Evolutionary conservation across 1,284 basidiomycete species (phyloP).

Genomic region (Naganishia liquefaciens): DNA sequence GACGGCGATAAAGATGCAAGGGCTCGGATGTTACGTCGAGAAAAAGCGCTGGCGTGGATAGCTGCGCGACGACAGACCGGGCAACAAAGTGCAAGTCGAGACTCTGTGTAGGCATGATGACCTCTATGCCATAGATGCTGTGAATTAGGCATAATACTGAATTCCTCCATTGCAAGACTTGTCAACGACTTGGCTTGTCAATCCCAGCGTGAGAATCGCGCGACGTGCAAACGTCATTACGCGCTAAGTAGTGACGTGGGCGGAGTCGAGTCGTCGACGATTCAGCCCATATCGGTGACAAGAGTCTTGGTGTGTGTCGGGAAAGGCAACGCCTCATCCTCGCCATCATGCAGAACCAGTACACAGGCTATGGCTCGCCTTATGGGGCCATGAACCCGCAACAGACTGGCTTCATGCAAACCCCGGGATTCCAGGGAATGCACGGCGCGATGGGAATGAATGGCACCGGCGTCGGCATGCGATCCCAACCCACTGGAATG

Average conservation of each 20-base stretch:
- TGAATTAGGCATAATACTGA: not conserved
- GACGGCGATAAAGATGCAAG: conserved; percentile 11
- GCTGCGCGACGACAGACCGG: conserved; percentile 4
- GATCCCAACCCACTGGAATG: conserved; percentile 45
- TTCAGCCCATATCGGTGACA: not conserved
- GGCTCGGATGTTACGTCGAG: conserved; percentile 27
- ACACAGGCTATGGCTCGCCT: conserved; percentile 19
- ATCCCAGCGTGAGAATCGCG: not conserved
- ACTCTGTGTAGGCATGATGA: not conserved
- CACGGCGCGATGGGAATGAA: conserved; percentile 11
- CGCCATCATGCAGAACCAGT: conserved; percentile 23
- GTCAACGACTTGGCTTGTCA: not conserved
- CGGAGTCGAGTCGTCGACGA: not conserved
- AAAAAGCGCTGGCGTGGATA: conserved; percentile 33
- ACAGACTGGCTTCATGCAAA: conserved; percentile 26
- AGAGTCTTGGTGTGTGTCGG: not conserved
- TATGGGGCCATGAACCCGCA: conserved; percentile 28
- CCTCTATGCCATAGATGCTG: not conserved
- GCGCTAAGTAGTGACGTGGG: conserved; percentile 6
- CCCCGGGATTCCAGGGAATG: conserved; percentile 12
- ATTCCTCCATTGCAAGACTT: not conserved
- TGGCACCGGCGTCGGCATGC: conserved; percentile 18
- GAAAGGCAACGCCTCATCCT: not conserved
- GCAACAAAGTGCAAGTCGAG: not conserved
- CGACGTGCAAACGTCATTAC: too few species aligned